Percentiles rank a stretch among this genome's conserved stretches.
These are phyloP conservation scores for Phytophthora europaea DNA, from an alignment of 352 stramenopile genomes.

Conservation along the genomic window DNA sequence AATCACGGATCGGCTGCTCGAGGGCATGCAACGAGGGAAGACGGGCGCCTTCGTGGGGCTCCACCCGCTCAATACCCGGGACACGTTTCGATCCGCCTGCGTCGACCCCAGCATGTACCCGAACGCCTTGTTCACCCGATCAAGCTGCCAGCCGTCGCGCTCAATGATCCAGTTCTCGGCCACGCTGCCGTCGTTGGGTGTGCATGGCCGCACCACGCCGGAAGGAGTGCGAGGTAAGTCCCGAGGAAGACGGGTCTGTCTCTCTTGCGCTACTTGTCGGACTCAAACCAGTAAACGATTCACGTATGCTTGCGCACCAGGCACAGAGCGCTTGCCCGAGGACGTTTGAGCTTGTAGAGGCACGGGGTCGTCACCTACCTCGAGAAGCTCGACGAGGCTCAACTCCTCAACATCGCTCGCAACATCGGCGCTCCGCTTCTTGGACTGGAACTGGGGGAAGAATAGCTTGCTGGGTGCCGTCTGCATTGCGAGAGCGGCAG, in stretches of 20 bases:
- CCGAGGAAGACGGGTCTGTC: neutral
- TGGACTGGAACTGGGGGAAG: neutral
- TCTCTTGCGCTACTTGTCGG: neutral
- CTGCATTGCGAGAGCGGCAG: conserved; percentile 15
- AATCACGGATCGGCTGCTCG: too few relatives aligned
- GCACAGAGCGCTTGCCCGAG: neutral
- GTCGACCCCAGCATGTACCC: too few relatives aligned
- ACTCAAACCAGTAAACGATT: neutral
- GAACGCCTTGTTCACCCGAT: too few relatives aligned
- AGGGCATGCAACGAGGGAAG: too few relatives aligned
- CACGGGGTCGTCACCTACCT: neutral
- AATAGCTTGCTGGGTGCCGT: neutral
- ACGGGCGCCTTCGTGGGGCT: too few relatives aligned
- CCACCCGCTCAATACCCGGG: too few relatives aligned
- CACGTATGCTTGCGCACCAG: neutral
- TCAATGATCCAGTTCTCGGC: too few relatives aligned
- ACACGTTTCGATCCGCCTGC: too few relatives aligned
- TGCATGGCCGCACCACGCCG: too few relatives aligned
- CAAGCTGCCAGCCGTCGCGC: too few relatives aligned
- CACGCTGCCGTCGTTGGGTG: too few relatives aligned
- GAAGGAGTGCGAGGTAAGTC: too few relatives aligned
- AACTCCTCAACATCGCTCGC: neutral
- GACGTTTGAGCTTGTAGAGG: neutral
- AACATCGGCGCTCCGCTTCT: neutral
- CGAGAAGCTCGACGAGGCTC: conserved; percentile 1